These are phyloP conservation scores for Tardiomyces blankii DNA, from an alignment of 1,139 yeast genomes.

Conservation along the genomic window DNA sequence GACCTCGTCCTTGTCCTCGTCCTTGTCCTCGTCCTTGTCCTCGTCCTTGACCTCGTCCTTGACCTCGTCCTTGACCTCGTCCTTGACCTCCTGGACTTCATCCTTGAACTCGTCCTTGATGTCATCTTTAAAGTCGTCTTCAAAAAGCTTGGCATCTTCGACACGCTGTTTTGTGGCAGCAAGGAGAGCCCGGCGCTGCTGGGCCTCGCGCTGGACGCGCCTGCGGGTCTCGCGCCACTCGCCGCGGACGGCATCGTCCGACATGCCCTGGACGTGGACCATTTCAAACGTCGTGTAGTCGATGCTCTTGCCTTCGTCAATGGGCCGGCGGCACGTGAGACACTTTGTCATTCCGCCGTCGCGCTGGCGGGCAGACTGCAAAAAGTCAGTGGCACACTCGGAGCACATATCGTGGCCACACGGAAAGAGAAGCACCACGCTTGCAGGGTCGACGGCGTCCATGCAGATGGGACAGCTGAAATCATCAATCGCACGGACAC, in stretches of 20 bases:
- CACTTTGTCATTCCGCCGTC: constrained; percentile 12
- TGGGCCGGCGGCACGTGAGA: constrained; percentile 13
- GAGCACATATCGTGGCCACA: constrained; percentile 25
- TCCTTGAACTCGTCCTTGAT: constrained; percentile 1
- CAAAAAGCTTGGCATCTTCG: constrained; percentile 9
- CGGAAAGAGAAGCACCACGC: constrained; percentile 20
- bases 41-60: too few relatives aligned
- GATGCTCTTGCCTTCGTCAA: constrained; percentile 11
- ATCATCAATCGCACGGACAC: constrained; percentile 83
- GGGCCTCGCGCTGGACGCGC: constrained; percentile 1
- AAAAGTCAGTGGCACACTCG: constrained; percentile 19
- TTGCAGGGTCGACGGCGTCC: constrained; percentile 62
- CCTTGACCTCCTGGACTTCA: neutral
- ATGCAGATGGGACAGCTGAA: constrained; percentile 82
- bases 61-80: too few relatives aligned
- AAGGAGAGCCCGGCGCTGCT: constrained; percentile 4
- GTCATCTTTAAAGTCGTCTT: constrained; percentile 5
- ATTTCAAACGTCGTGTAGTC: constrained; percentile 17
- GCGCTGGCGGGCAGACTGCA: constrained; percentile 2
- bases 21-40: constrained; percentile 2
- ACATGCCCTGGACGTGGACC: constrained; percentile 13
- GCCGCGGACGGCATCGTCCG: constrained; percentile 12
- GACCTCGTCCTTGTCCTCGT: constrained; percentile 1
- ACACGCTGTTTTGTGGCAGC: constrained; percentile 4
- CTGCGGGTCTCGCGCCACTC: constrained; percentile 5